phyloP scores from a whole-genome alignment of 2,329 filamentous ascomycete genomes.

The Rhynchosporium graminicola region DNA sequence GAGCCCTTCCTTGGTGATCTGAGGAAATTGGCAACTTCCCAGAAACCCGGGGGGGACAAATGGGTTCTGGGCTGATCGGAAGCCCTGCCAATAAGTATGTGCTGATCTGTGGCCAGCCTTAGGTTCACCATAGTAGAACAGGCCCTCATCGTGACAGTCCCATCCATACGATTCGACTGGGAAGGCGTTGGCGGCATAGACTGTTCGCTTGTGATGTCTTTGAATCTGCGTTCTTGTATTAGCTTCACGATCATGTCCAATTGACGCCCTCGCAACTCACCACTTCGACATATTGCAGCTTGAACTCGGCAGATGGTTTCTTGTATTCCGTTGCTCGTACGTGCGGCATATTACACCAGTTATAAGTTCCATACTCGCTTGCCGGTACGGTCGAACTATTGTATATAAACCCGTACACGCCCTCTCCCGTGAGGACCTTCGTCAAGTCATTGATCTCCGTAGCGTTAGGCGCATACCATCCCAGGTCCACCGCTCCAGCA shows the following conservation, averaged over 20 bases:
- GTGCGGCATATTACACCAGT: slow-evolving; percentile 86
- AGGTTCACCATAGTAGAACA: slow-evolving; percentile 69
- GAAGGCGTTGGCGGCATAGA: slow-evolving; percentile 76
- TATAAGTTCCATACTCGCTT: slow-evolving; percentile 64
- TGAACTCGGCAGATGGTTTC: slow-evolving; percentile 54
- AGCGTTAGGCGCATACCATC: slow-evolving; percentile 59
- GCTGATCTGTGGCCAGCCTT: slow-evolving; percentile 53
- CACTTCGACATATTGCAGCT: slow-evolving; percentile 74
- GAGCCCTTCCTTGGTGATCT: slow-evolving; percentile 72
- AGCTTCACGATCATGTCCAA: background rate
- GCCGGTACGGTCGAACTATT: slow-evolving; percentile 62
- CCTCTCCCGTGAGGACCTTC: slow-evolving; percentile 57
- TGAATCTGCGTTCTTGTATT: slow-evolving; percentile 55
- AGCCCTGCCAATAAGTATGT: slow-evolving; percentile 65
- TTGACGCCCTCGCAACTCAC: slow-evolving; percentile 46
- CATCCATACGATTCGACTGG: slow-evolving; percentile 71
- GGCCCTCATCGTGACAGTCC: slow-evolving; percentile 69
- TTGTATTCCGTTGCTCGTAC: slow-evolving; percentile 68
- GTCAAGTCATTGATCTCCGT: slow-evolving; percentile 62
- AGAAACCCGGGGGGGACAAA: slow-evolving; percentile 67
- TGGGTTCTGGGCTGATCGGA: slow-evolving; percentile 63
- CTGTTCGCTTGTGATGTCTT: slow-evolving; percentile 82
- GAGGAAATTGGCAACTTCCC: slow-evolving; percentile 77
- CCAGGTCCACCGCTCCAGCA: slow-evolving; percentile 29
- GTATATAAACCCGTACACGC: slow-evolving; percentile 74